Evolutionary conservation across 2,329 filamentous ascomycete species (phyloP).

Genomic region (Verticillium nubilum): DNA sequence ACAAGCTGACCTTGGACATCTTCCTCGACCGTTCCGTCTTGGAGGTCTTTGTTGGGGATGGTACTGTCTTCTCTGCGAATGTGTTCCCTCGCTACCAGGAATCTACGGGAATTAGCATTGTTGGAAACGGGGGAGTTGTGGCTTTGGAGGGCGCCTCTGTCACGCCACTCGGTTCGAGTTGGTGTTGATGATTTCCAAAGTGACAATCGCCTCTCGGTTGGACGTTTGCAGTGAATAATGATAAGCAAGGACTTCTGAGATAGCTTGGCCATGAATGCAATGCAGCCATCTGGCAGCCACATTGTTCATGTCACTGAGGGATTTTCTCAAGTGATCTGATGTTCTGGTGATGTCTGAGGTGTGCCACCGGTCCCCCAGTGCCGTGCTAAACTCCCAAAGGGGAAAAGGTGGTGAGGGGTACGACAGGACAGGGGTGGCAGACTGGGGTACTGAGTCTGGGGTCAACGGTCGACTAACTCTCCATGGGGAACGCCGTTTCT

Average conservation of each 20-base stretch:
- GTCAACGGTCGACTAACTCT: background rate
- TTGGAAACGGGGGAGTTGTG: slow-evolving; percentile 2
- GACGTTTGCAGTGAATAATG: background rate
- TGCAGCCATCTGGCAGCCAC: background rate
- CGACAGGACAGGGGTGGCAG: background rate
- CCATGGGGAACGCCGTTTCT: background rate
- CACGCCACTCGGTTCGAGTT: slow-evolving; percentile 13
- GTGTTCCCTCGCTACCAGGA: slow-evolving; percentile 20
- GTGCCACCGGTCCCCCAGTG: background rate
- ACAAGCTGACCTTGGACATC: slow-evolving; percentile 19
- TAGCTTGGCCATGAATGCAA: background rate
- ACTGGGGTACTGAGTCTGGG: background rate
- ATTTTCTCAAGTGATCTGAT: background rate
- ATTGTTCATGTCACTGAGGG: background rate
- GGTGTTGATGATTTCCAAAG: slow-evolving; percentile 5
- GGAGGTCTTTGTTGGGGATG: slow-evolving; percentile 22
- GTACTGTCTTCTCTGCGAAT: slow-evolving; percentile 19
- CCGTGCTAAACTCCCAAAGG: background rate
- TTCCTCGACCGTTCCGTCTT: slow-evolving; percentile 21
- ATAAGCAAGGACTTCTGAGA: background rate
- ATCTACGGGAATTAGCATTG: slow-evolving; percentile 17
- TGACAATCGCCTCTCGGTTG: background rate
- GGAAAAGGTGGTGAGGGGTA: background rate
- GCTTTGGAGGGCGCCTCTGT: slow-evolving; percentile 7
- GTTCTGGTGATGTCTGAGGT: background rate